Percentiles rank a stretch among this genome's conserved stretches.
These are phyloP conservation scores for Castanea mollissima DNA, from an alignment of 306 rosid genomes.

Conservation along the genomic window DNA sequence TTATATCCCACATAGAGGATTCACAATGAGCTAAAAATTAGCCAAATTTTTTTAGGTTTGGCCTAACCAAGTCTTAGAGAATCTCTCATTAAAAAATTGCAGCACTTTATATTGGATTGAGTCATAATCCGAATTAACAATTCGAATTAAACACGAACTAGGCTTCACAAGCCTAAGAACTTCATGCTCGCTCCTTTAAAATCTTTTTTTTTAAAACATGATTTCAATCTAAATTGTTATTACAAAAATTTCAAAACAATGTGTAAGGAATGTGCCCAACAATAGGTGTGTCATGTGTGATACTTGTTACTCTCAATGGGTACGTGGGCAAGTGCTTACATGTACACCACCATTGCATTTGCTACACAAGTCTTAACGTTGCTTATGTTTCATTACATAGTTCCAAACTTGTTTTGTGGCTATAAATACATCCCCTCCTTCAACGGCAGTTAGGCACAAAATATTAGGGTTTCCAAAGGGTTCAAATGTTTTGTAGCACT, in stretches of 20 bases:
- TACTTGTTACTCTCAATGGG: constrained; percentile 19
- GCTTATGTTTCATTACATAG: background rate
- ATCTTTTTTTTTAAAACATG: background rate
- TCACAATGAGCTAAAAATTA: fast-evolving
- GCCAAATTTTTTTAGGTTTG: too few species aligned
- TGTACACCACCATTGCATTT: constrained; percentile 35
- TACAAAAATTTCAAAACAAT: too few species aligned
- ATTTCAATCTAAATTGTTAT: too few species aligned
- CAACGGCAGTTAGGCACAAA: constrained; percentile 70
- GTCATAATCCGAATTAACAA: fast-evolving
- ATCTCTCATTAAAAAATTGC: fast-evolving
- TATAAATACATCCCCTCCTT: constrained; percentile 12
- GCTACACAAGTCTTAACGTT: constrained; percentile 23
- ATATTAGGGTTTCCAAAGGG: background rate
- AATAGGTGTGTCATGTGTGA: too few species aligned
- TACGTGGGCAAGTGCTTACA: constrained; percentile 46
- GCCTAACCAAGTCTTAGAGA: fast-evolving
- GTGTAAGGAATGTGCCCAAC: background rate
- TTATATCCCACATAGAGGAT: too few species aligned
- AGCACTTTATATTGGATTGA: too few species aligned
- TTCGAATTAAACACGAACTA: too few species aligned
- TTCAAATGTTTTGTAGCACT: constrained; percentile 18
- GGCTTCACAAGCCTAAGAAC: fast-evolving
- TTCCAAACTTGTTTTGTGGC: constrained; percentile 21
- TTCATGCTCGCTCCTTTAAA: background rate